A percentile compares a stretch with the other conserved stretches of the same genome.
These are phyloP conservation scores for Boletus reticuloceps DNA, from an alignment of 768 basidiomycete species.

Conservation along the genomic window DNA sequence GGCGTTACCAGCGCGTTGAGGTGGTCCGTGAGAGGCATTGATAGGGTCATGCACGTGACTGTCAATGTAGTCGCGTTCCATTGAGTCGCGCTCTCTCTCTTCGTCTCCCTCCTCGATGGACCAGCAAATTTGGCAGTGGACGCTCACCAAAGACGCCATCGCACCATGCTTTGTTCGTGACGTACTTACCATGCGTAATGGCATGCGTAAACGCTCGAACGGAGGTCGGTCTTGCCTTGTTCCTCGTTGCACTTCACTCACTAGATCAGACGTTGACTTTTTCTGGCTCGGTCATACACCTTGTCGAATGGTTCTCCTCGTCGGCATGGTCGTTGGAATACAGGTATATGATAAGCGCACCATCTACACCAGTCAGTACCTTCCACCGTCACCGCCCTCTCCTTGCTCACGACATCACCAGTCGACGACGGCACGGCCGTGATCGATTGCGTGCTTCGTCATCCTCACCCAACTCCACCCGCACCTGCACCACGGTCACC, in stretches of 20 bases:
- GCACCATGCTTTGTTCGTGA: slow-evolving; percentile 57
- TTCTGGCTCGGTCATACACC: slow-evolving; percentile 73
- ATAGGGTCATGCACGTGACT: neutral
- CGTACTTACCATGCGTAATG: slow-evolving; percentile 48
- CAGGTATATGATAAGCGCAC: slow-evolving; percentile 57
- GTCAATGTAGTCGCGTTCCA: too few species aligned
- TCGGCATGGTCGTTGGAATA: slow-evolving; percentile 65
- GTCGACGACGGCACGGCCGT: slow-evolving; percentile 79
- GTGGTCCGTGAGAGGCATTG: slow-evolving; percentile 32
- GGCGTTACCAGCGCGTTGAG: slow-evolving; percentile 37
- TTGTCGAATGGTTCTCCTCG: slow-evolving; percentile 58
- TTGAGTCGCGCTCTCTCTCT: too few species aligned
- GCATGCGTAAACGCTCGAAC: slow-evolving; percentile 31
- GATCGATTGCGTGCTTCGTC: slow-evolving; percentile 60
- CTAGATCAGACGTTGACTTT: slow-evolving; percentile 49
- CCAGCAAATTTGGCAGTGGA: slow-evolving; percentile 46
- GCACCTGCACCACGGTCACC: slow-evolving; percentile 5
- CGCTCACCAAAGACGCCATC: slow-evolving; percentile 51
- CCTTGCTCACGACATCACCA: slow-evolving; percentile 25
- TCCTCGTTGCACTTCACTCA: neutral
- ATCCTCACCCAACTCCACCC: slow-evolving; percentile 32
- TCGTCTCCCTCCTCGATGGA: slow-evolving; percentile 4
- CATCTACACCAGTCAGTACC: slow-evolving; percentile 50
- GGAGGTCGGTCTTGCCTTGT: slow-evolving; percentile 25
- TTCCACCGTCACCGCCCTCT: neutral